Evolutionary conservation across 176 grass and related monocot genomes (phyloP), one percentile per base, ranked within the genome.

Genomic region (Chrysopogon serrulatus): DNA sequence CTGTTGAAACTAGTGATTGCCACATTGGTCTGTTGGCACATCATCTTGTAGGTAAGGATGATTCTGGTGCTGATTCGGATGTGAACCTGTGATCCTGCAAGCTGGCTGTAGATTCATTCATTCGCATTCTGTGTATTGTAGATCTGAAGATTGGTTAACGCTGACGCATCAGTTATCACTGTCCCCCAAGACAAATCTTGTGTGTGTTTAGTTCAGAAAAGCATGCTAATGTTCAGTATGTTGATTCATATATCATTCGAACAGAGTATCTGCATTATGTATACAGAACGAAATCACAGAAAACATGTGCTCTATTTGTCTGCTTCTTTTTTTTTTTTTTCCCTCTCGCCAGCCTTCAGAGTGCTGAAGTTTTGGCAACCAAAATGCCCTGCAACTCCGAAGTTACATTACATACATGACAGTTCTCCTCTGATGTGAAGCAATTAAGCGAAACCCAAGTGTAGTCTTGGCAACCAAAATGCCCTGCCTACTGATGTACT

Each of bases 21-120:
- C 43, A 44, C 3, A 86, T 56, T 28, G 26, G 65, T 47, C 49
- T 71, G 49, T 49, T 78, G 71, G 37, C 51, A 48, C 41, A 60
- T 81, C 32, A 26, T 44, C 68, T 80, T 77, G 84, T n/a, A 17
- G 57, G 49, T 10, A 77, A 76, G 63, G 79, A 43, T 24, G 42
- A 78, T 85, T 10, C 13, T 35, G 23, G 36, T 78, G 41, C 19
- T 53, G n/a, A 12, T 26, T 77, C 44, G 39, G 63, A 36, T 69
- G 36, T 65, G 64, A 74, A 49, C 74, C 28, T 61, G 16, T 65
- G 65, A 69, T 62, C 68, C 54, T 82, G 53, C 43, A 67, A 72
- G 24, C 68, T 23, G 51, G 40, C 14, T 88, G 76, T 75, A 74
- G 14, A 60, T 36, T 74, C 47, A 60, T 36, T 74, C 47, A 16